Evolutionary conservation across 768 basidiomycete species (phyloP).

Genomic region (Lactarius evosmus): DNA sequence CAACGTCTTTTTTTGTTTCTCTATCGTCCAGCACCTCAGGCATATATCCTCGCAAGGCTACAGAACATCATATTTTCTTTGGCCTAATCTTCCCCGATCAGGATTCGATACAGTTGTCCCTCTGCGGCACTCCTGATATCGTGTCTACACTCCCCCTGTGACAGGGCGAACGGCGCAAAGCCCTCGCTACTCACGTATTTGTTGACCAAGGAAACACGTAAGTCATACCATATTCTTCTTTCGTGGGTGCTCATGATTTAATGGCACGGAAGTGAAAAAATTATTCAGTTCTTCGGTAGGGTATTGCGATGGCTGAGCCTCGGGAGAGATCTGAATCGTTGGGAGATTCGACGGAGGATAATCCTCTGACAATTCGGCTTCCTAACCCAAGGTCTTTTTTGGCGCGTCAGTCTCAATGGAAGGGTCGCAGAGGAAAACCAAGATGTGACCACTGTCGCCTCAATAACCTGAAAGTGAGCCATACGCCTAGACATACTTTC

Average conservation of each 20-base stretch:
- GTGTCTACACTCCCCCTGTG: constrained; percentile 11
- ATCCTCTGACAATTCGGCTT: constrained; percentile 57
- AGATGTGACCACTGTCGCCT: constrained; percentile 70
- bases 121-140: constrained; percentile 15
- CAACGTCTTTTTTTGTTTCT: constrained; percentile 22
- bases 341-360: constrained; percentile 36
- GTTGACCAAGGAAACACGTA: constrained; percentile 16
- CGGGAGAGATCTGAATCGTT: constrained; percentile 35
- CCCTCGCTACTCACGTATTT: constrained; percentile 3
- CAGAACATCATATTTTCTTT: neutral
- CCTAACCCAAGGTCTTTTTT: constrained; percentile 65
- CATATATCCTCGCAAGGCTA: constrained; percentile 14
- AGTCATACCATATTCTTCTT: neutral
- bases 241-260: neutral
- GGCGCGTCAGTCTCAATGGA: constrained; percentile 71
- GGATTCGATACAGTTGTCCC: constrained; percentile 12
- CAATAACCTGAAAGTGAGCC: constrained; percentile 66
- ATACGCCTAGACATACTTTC: constrained; percentile 12
- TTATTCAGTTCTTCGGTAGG: constrained; percentile 9
- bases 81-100: constrained; percentile 18
- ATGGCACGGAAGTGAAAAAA: constrained; percentile 7
- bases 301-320: constrained; percentile 23
- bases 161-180: constrained; percentile 14
- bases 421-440: constrained; percentile 70
- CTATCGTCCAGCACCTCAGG: constrained; percentile 20